These are phyloP conservation scores for Kregervanrija pseudodelftensis DNA, from an alignment of 805 yeast genomes.

Conservation along the genomic window DNA sequence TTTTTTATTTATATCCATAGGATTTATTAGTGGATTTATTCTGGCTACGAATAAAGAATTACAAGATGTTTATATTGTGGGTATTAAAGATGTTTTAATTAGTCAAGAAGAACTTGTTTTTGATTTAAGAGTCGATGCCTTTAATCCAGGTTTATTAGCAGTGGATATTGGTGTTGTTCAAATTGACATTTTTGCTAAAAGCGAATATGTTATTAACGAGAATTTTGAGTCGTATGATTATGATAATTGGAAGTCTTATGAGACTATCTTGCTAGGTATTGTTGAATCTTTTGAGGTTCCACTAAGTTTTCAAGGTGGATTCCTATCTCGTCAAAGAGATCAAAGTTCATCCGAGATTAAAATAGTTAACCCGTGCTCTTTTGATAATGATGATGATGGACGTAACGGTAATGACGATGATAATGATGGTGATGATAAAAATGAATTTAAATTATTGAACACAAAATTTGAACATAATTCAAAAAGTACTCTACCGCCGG, in stretches of 20 bases:
- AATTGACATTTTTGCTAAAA: slow-evolving; percentile 78
- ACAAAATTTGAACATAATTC: background rate
- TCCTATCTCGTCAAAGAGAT: slow-evolving; percentile 55
- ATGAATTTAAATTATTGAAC: background rate
- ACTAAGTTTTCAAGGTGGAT: slow-evolving; percentile 67
- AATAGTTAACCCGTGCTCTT: slow-evolving; percentile 63
- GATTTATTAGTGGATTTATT: slow-evolving; percentile 77
- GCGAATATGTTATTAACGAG: slow-evolving; percentile 35
- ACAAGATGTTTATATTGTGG: slow-evolving; percentile 51
- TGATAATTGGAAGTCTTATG: slow-evolving; percentile 5
- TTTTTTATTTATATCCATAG: slow-evolving; percentile 51
- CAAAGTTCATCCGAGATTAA: slow-evolving; percentile 64
- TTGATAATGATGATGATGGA: slow-evolving; percentile 14
- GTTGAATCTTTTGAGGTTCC: slow-evolving; percentile 63
- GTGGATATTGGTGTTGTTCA: slow-evolving; percentile 59
- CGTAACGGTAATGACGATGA: slow-evolving; percentile 15
- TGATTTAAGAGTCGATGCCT: slow-evolving; percentile 68
- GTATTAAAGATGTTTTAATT: slow-evolving; percentile 66
- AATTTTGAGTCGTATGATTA: background rate
- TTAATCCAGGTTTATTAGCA: slow-evolving; percentile 80
- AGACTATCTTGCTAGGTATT: slow-evolving; percentile 70
- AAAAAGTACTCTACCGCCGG: slow-evolving; percentile 1
- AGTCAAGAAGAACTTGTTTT: slow-evolving; percentile 82
- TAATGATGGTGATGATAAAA: slow-evolving; percentile 6
- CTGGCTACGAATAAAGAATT: slow-evolving; percentile 83